Evolutionary conservation across 225 moss, liverwort and hornwort species (phyloP), one percentile per base, ranked within the genome.

Genomic region (Ulota crispa): DNA sequence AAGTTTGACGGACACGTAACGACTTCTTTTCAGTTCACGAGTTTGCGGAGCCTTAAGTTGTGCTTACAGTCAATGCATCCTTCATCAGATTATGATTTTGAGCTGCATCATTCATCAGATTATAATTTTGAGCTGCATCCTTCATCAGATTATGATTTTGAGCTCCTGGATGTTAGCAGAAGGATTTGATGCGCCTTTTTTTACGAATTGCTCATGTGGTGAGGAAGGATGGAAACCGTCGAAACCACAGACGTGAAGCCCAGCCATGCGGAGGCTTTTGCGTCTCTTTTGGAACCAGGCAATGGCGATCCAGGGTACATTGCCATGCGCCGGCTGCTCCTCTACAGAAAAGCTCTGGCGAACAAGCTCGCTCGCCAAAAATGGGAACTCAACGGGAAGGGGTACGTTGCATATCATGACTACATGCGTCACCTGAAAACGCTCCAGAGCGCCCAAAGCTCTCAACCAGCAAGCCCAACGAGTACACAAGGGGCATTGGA

Each of bases 341-440:
- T 97, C 34, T 89, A 83, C 70, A 89, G 89, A 75, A 97, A 97
- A 85, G 97, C 93, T 12, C 74, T 89, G 65, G 83, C 89, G 60
- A 90, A 92, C 78, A 88, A 88, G 53, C 87, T 94, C 28, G 85
- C 88, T 75, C 97, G 97, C 56, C 94, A 96, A 85, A 92, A 85
- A 47, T 99, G 98, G 98, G 94, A 92, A 76, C 92, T 93, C 75
- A 93, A 93, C 72, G 94, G 89, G 59, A 85, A 89, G 82, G 95
- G 98, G n/a, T 99, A 99, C 70, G 91, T 99, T 79, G 92, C 92
- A 19, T 95, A 93, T 75, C 92, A 92, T 59, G 96, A 94, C 72
- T 99, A 91, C 64, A 85, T 99, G 75, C 94, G 90, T 24, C 92
- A 89, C 68, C 87, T 86, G 79, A 96, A 94, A 76, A 91, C 85